Evolutionary conservation across 352 stramenopile genomes (phyloP).

Genomic region (Phytophthora sp.): DNA sequence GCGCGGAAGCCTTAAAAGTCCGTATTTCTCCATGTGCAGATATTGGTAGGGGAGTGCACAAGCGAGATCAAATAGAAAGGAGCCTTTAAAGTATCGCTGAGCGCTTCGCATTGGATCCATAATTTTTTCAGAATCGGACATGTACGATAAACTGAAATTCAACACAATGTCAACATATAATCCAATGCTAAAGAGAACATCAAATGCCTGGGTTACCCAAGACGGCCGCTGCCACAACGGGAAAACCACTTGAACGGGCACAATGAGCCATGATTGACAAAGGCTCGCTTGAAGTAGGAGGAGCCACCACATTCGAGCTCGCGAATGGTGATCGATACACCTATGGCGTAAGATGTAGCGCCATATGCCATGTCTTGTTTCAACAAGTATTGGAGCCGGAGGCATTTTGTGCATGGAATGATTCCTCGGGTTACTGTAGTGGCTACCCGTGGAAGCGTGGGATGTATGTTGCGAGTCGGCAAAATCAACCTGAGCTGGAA

Average conservation of each 20-base stretch:
- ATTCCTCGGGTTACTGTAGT: constrained; percentile 2
- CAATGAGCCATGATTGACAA: constrained; percentile 53
- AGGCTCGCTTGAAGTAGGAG: constrained; percentile 38
- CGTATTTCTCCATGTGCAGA: constrained; percentile 21
- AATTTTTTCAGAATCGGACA: constrained; percentile 58
- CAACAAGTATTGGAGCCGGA: background rate
- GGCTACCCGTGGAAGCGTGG: background rate
- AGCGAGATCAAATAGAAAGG: constrained; percentile 46
- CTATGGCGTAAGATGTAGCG: constrained; percentile 2
- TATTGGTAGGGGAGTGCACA: constrained; percentile 51
- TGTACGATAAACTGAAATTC: constrained; percentile 66
- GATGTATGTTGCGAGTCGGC: constrained; percentile 6
- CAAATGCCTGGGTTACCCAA: constrained; percentile 35
- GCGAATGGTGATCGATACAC: constrained; percentile 63
- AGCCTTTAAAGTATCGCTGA: constrained; percentile 35
- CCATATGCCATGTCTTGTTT: constrained; percentile 3
- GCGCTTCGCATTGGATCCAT: constrained; percentile 45
- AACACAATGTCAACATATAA: constrained; percentile 52
- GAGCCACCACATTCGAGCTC: constrained; percentile 53
- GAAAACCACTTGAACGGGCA: constrained; percentile 64
- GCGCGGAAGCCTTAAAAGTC: constrained; percentile 41
- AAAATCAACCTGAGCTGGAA: constrained; percentile 17
- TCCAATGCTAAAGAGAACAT: constrained; percentile 37
- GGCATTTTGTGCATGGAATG: background rate
- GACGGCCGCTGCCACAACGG: constrained; percentile 39